Percentiles rank a stretch among this genome's conserved stretches.
phyloP scores from a whole-genome alignment of 495 filamentous ascomycete species.

The Talaromyces ruber region DNA sequence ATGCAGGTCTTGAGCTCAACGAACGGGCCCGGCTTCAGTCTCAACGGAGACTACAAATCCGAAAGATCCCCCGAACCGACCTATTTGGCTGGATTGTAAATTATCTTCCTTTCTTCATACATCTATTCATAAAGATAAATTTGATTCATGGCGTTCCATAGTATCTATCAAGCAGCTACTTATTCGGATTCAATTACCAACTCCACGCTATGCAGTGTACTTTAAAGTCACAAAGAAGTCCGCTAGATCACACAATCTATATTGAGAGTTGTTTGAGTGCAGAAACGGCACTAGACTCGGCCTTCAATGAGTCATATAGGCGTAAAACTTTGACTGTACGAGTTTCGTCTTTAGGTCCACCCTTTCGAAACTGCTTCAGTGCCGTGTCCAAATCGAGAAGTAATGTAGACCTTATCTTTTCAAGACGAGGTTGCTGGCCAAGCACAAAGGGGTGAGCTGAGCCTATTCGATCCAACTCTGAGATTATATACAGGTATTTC shows the following conservation, averaged over 20 bases:
- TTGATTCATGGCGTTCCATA: slow-evolving; percentile 5
- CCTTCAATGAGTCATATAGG: slow-evolving; percentile 71
- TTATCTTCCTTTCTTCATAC: slow-evolving; percentile 19
- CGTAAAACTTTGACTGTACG: slow-evolving; percentile 61
- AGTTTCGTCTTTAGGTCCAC: slow-evolving; percentile 42
- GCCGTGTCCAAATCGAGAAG: slow-evolving; percentile 76
- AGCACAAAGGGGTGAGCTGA: slow-evolving; percentile 57
- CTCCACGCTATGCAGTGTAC: slow-evolving; percentile 29
- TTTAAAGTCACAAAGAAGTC: not conserved
- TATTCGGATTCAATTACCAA: not conserved
- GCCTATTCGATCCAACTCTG: slow-evolving; percentile 42
- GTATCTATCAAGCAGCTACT: slow-evolving; percentile 3
- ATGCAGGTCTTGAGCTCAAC: slow-evolving; percentile 76
- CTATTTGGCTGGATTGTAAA: slow-evolving; percentile 33
- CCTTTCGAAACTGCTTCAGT: slow-evolving; percentile 58
- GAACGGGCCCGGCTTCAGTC: slow-evolving; percentile 71
- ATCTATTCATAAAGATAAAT: slow-evolving; percentile 11
- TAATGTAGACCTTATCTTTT: slow-evolving; percentile 63
- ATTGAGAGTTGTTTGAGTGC: slow-evolving; percentile 59
- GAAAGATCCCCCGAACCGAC: slow-evolving; percentile 45
- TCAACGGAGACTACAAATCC: slow-evolving; percentile 68
- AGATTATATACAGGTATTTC: slow-evolving; percentile 47
- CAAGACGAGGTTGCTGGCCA: slow-evolving; percentile 46
- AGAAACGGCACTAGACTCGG: slow-evolving; percentile 54
- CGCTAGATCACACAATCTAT: slow-evolving; percentile 15